Percentiles rank a stretch among this genome's conserved stretches.
Conservation (phyloP, 495 filamentous ascomycete species). For the Neurospora hispaniola region DNA sequence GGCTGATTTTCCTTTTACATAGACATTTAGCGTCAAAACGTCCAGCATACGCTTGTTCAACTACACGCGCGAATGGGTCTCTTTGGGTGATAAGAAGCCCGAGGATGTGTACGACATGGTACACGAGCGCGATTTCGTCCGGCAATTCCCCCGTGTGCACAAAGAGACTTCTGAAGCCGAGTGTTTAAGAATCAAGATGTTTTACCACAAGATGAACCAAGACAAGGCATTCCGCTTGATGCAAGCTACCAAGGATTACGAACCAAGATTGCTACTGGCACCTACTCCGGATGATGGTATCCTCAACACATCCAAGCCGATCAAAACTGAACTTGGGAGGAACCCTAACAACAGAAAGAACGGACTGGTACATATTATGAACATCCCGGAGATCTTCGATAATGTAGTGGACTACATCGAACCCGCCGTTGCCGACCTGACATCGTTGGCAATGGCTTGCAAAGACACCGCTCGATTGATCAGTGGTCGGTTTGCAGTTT, state of each 20-base stretch:
- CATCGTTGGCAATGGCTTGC: conserved; percentile 9
- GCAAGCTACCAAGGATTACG: background rate
- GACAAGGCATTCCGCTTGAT: background rate
- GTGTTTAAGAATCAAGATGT: background rate
- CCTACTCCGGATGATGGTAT: background rate
- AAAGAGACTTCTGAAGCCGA: background rate
- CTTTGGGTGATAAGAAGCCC: background rate
- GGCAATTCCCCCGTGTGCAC: background rate
- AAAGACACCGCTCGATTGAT: background rate
- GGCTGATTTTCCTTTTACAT: background rate
- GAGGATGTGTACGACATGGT: background rate
- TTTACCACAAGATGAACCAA: background rate
- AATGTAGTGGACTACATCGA: background rate
- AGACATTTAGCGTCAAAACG: background rate
- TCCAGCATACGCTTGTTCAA: background rate
- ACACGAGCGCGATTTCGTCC: background rate
- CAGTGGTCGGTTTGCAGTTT: background rate
- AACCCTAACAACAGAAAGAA: background rate
- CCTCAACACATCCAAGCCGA: background rate
- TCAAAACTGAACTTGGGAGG: background rate
- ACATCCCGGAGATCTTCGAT: background rate
- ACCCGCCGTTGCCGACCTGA: conserved; percentile 9
- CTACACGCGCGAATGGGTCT: background rate
- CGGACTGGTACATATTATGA: conserved; percentile 1
- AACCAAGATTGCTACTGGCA: background rate